These are phyloP conservation scores for Eimeria praecox DNA, from an alignment of 169 alveolate species.

Conservation along the genomic window DNA sequence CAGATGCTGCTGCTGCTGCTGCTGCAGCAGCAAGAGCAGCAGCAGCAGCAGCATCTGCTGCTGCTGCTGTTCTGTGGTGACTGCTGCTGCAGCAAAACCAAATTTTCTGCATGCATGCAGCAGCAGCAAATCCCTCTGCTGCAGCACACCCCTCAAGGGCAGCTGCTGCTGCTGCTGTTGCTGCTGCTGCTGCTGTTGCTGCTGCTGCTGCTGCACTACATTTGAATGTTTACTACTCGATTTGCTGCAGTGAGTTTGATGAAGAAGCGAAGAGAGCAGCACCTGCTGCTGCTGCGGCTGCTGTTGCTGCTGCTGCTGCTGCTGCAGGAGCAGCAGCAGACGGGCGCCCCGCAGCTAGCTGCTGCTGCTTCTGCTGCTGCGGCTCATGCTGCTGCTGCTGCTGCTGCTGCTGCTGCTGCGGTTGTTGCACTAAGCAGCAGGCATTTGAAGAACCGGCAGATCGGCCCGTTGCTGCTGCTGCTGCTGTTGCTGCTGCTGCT, in stretches of 20 bases:
- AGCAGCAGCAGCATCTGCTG: neutral
- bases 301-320: slow-evolving; percentile 47
- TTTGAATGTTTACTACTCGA: neutral
- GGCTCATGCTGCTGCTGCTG: slow-evolving; percentile 40
- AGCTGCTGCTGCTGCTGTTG: slow-evolving; percentile 32
- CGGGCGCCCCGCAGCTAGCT: neutral
- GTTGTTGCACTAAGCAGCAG: neutral
- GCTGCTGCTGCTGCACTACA: neutral
- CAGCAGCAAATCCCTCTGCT: neutral
- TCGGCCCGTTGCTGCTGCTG: neutral
- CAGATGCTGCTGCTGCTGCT: slow-evolving; percentile 11
- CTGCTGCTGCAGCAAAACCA: too few relatives aligned
- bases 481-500: slow-evolving; percentile 20
- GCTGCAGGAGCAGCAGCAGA: neutral
- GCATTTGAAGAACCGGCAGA: neutral
- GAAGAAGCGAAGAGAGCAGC: neutral
- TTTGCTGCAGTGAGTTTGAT: neutral
- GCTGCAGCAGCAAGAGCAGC: neutral
- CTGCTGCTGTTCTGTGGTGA: neutral
- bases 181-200: slow-evolving; percentile 41
- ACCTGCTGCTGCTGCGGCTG: slow-evolving; percentile 39
- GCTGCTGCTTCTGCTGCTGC: slow-evolving; percentile 3
- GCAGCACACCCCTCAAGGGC: neutral
- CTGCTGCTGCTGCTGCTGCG: slow-evolving; percentile 6
- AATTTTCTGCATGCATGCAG: neutral